phyloP scores from a whole-genome alignment of 2,329 filamentous ascomycete genomes.

The Pseudofabraea citricarpa region DNA sequence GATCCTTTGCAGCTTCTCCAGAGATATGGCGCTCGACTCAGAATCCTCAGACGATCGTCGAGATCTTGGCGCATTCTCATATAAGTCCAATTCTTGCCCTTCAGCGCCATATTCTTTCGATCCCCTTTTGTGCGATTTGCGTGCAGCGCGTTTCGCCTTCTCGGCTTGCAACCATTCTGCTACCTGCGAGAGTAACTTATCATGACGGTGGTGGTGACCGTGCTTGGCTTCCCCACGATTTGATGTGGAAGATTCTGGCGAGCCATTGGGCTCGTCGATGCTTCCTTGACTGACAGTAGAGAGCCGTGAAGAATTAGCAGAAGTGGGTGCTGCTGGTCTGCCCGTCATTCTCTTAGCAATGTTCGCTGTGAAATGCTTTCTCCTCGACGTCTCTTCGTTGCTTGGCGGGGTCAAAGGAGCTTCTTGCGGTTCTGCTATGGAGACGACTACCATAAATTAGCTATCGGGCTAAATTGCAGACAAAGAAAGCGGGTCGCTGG shows the following conservation, averaged over 20 bases:
- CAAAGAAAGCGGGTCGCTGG: neutral
- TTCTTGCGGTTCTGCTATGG: constrained; percentile 24
- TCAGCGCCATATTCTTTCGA: constrained; percentile 11
- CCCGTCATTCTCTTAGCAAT: constrained; percentile 9
- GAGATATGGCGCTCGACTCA: constrained; percentile 64
- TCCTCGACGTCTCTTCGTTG: constrained; percentile 15
- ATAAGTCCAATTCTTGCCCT: constrained; percentile 7
- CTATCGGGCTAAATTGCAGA: neutral
- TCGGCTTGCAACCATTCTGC: constrained; percentile 81
- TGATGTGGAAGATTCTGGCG: constrained; percentile 7
- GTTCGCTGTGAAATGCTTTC: constrained; percentile 19
- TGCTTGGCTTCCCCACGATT: constrained; percentile 11
- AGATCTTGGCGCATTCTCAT: constrained; percentile 14
- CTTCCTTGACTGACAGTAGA: constrained; percentile 2
- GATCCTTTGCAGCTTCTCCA: constrained; percentile 79
- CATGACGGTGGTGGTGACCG: constrained; percentile 23
- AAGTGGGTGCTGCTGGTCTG: constrained; percentile 3
- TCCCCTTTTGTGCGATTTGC: constrained; percentile 41
- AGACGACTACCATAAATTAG: constrained; percentile 19
- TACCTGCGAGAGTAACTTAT: constrained; percentile 68
- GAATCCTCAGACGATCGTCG: constrained; percentile 56
- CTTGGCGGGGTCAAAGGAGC: constrained; percentile 5
- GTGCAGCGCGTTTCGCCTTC: constrained; percentile 58
- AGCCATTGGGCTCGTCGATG: constrained; percentile 15
- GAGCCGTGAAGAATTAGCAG: constrained; percentile 3